A percentile compares a stretch with the other conserved stretches of the same genome.
Conservation (phyloP, 2,329 filamentous ascomycete genomes). For the Aspergillus arachidicola region DNA sequence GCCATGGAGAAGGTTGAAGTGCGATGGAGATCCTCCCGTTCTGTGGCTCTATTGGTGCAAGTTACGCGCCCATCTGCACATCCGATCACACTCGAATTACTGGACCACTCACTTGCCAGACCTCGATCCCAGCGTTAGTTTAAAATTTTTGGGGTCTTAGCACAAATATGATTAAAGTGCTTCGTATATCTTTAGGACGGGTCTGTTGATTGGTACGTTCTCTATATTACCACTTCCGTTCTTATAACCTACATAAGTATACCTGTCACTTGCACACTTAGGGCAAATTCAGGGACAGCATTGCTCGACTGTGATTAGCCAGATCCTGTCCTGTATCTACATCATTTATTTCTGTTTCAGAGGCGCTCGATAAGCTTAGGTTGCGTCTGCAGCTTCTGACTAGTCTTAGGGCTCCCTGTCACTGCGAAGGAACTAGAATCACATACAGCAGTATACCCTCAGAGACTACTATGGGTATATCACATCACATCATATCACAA, state of each 20-base stretch:
- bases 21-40: slow-evolving; percentile 8
- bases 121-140: not conserved
- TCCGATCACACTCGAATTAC: not conserved
- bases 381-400: not conserved
- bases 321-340: not conserved
- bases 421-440: not conserved
- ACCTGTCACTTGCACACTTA: not conserved
- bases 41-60: slow-evolving; percentile 27
- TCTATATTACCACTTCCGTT: not conserved
- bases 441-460: not conserved
- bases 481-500: slow-evolving; percentile 9
- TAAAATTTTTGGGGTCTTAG: not conserved
- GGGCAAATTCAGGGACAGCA: not conserved
- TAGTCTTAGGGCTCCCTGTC: not conserved
- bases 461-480: not conserved
- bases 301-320: no score
- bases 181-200: not conserved
- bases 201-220: not conserved
- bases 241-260: not conserved
- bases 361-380: not conserved
- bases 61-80: slow-evolving; percentile 32
- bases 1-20: slow-evolving; percentile 5
- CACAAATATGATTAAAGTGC: not conserved
- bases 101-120: not conserved
- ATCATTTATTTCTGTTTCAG: not conserved